Conservation (phyloP, 2,329 filamentous ascomycete species). For the Aspergillus novoparasiticus region DNA sequence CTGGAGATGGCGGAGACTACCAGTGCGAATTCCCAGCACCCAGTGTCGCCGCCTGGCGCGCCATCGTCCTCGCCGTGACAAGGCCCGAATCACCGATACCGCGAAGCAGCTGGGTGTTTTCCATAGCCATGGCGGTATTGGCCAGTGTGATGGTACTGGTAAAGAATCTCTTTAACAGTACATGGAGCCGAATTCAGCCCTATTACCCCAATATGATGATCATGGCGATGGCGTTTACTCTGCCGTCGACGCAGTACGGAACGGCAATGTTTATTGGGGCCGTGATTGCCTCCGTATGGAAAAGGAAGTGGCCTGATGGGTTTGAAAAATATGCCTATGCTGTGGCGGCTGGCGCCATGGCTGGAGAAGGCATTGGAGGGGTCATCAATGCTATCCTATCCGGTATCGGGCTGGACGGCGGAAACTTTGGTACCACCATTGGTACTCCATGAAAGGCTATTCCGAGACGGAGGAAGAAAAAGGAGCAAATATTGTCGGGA, state of each 20-base stretch:
- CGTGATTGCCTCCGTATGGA: slow-evolving; percentile 1
- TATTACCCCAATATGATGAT: slow-evolving; percentile 13
- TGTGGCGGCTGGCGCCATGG: slow-evolving; percentile 6
- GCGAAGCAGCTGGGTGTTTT: neutral
- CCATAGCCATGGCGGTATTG: neutral
- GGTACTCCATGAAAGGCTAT: neutral
- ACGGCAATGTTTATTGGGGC: slow-evolving; percentile 6
- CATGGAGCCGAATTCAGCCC: neutral
- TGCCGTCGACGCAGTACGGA: slow-evolving; percentile 4
- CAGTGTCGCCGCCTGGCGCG: slow-evolving; percentile 5
- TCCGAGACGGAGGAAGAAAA: too few species aligned
- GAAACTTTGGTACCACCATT: neutral
- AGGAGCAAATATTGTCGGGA: too few species aligned
- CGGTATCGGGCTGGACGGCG: neutral
- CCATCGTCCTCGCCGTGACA: slow-evolving; percentile 4
- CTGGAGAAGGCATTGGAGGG: slow-evolving; percentile 10
- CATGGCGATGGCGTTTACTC: slow-evolving; percentile 9
- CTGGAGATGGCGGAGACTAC: neutral
- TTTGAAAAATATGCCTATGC: slow-evolving; percentile 7
- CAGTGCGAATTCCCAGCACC: slow-evolving; percentile 6
- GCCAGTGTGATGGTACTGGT: neutral
- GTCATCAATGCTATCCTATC: neutral
- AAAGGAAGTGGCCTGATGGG: neutral
- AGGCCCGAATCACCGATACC: slow-evolving; percentile 3
- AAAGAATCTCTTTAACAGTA: neutral